Evolutionary conservation across 768 basidiomycete genomes (phyloP).

Genomic region (Lentinus tigrinus): DNA sequence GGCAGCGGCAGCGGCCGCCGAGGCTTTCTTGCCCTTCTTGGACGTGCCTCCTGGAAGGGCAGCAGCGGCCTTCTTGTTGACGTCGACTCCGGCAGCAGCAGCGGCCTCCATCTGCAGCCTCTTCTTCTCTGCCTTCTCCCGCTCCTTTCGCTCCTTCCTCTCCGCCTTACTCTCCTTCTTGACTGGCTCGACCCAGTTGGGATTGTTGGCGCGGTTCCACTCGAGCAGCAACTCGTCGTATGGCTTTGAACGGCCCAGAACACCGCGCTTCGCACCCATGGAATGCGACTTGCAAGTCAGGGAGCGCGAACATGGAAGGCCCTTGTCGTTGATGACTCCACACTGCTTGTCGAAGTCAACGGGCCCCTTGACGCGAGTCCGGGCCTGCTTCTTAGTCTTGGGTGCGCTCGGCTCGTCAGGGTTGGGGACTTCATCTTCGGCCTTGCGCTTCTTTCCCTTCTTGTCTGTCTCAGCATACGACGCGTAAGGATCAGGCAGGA

Average conservation of each 20-base stretch:
- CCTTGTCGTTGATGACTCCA: conserved; percentile 96
- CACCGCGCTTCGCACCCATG: conserved; percentile 94
- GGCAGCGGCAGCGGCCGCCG: conserved; percentile 42
- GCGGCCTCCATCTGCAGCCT: conserved; percentile 68
- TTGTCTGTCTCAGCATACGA: conserved; percentile 31
- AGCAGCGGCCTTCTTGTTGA: conserved; percentile 41
- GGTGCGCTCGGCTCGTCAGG: conserved; percentile 61
- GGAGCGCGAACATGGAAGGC: conserved; percentile 87
- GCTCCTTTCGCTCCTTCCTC: conserved; percentile 80
- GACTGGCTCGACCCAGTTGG: conserved; percentile 85
- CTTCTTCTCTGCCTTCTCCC: conserved; percentile 83
- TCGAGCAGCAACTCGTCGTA: conserved; percentile 90
- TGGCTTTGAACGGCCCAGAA: conserved; percentile 76
- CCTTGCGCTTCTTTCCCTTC: conserved; percentile 79
- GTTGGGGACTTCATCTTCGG: conserved; percentile 68
- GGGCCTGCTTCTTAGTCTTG: conserved; percentile 76
- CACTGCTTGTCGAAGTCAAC: conserved; percentile 92
- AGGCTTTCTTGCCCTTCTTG: conserved; percentile 69
- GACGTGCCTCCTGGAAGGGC: conserved; percentile 29
- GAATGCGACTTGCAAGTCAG: conserved; percentile 98
- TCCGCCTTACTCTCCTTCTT: conserved; percentile 86
- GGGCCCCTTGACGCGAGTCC: conserved; percentile 80
- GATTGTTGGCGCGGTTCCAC: conserved; percentile 87
- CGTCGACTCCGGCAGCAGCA: conserved; percentile 53
- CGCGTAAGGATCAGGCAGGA: not conserved